phyloP scores from a whole-genome alignment of 2,329 filamentous ascomycete species.

The Ilyonectria robusta region DNA sequence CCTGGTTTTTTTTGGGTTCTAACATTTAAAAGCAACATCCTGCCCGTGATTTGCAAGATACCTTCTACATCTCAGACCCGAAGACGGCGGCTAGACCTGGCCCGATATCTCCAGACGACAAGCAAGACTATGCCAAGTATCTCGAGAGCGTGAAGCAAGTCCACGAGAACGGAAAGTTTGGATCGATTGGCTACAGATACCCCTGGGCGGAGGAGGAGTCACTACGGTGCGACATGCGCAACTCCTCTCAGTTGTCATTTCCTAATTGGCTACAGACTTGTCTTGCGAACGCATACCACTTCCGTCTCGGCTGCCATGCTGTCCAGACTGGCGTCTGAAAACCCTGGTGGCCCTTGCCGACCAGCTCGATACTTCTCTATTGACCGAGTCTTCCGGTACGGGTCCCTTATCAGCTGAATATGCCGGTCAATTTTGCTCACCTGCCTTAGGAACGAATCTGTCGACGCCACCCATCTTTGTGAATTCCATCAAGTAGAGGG shows the following conservation, averaged over 20 bases:
- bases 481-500: conserved; percentile 99
- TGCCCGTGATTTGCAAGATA: conserved; percentile 96
- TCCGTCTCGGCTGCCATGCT: conserved; percentile 92
- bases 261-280: conserved; percentile 69
- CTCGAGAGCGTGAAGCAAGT: conserved; percentile 90
- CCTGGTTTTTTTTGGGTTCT: not conserved
- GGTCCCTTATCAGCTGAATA: too few species aligned
- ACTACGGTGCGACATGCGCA: conserved; percentile 11
- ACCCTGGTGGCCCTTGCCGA: conserved; percentile 75
- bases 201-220: conserved; percentile 93
- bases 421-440: not conserved
- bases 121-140: conserved; percentile 73
- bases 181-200: conserved; percentile 96
- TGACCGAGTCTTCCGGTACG: conserved; percentile 84
- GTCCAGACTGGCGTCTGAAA: conserved; percentile 87
- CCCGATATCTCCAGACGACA: conserved; percentile 61
- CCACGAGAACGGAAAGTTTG: conserved; percentile 92
- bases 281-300: conserved; percentile 96
- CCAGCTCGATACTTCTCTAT: conserved; percentile 98
- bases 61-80: conserved; percentile 97
- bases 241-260: not conserved
- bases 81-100: conserved; percentile 64
- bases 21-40: conserved; percentile 79
- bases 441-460: conserved; percentile 83
- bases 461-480: conserved; percentile 95